Percentiles rank a stretch among this genome's conserved stretches.
These are phyloP conservation scores for Suhomyces tanzawaensis DNA, from an alignment of 805 yeast species.

Conservation along the genomic window DNA sequence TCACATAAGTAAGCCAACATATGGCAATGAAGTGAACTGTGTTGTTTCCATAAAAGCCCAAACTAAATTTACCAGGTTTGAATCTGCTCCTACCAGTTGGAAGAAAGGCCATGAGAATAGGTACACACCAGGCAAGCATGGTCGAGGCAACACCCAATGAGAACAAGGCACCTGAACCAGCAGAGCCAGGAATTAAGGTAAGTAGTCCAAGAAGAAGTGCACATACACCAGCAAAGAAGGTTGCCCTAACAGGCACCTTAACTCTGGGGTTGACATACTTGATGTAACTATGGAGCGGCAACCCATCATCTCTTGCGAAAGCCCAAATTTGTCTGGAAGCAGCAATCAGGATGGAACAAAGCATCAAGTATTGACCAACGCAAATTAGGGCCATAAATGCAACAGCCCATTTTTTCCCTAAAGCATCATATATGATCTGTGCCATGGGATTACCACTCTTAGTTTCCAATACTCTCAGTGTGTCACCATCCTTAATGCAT, in stretches of 20 bases:
- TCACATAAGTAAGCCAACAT: slow-evolving; percentile 50
- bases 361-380: slow-evolving; percentile 64
- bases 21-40: slow-evolving; percentile 46
- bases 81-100: slow-evolving; percentile 50
- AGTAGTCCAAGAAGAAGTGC: slow-evolving; percentile 55
- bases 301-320: slow-evolving; percentile 72
- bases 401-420: slow-evolving; percentile 64
- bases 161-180: slow-evolving; percentile 61
- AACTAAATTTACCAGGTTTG: slow-evolving; percentile 64
- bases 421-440: slow-evolving; percentile 58
- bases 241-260: slow-evolving; percentile 67
- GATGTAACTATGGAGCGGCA: slow-evolving; percentile 54
- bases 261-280: slow-evolving; percentile 55
- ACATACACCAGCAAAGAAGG: slow-evolving; percentile 50
- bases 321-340: slow-evolving; percentile 74
- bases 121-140: slow-evolving; percentile 61
- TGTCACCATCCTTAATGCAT: slow-evolving; percentile 48
- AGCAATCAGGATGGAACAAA: slow-evolving; percentile 61
- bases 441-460: slow-evolving; percentile 63
- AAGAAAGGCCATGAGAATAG: slow-evolving; percentile 49
- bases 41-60: slow-evolving; percentile 51
- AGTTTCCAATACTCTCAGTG: slow-evolving; percentile 40
- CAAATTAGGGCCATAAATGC: slow-evolving; percentile 60
- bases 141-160: slow-evolving; percentile 62
- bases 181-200: slow-evolving; percentile 55